Base-by-base conservation (phyloP, 140 eudicot genomes). In the Erigeron philadelphicus region DNA sequence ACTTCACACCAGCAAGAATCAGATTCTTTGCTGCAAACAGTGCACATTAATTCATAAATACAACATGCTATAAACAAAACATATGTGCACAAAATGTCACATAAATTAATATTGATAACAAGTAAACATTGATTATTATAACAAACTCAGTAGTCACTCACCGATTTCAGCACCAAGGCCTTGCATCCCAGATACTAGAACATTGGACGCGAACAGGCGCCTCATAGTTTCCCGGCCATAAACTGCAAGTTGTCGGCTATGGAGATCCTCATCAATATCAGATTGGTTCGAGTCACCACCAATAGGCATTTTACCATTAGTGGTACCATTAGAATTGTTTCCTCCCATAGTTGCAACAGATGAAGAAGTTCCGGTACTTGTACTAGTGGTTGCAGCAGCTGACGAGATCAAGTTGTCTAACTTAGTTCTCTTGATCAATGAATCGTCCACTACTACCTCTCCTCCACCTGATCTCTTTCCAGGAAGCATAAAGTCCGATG, bases 141-240 rank as follows among this genome's bases (percentile, higher is more conserved):
- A 35, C 67, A n/a, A 17, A 54, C 53, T 68, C 45, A 19, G 56
- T 44, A 56, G 44, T 31, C 3, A 41, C 76, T 55, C 74, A 90
- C 97, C 97, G 38, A 90, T 81, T 78, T 90, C 97, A 63, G 96
- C 96, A 1, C 97, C 97, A 35, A 90, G 96, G 49, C 97, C 97
- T 66, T 88, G 94, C 89, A 90, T 71, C 64, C 97, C 97, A 9
- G 96, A 90, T 16, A 90, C 79, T 72, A 90, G 84, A 25, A 90
- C 71, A 63, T 84, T 85, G 7, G 97, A 88, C 13, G 90, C 97
- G 63, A 88, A 88, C 42, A 90, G 79, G 23, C 90, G 81, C 64
- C 97, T 76, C 97, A 90, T 88, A 4, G 97, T 90, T 81, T 90
- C 97, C 21, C 96, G 90, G 16, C 97, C 97, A 58, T 90, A 90